Evolutionary conservation across 2,329 filamentous ascomycete genomes (phyloP).

Genomic region (Teratosphaeria pseudoeucalypti): DNA sequence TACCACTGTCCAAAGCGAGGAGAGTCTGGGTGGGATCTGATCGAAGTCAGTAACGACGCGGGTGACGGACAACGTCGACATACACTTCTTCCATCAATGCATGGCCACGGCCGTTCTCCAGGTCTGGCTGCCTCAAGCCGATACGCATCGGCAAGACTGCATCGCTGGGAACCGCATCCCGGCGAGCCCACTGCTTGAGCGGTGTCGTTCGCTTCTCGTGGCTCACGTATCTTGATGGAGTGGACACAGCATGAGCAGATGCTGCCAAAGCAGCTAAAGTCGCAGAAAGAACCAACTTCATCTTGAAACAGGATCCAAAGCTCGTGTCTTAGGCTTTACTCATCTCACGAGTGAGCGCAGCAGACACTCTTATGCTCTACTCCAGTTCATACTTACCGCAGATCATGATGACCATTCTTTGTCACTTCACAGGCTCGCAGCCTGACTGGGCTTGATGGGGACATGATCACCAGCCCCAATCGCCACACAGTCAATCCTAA

Average conservation of each 20-base stretch:
- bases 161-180: slow-evolving; percentile 14
- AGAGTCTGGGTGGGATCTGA: background rate
- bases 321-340: background rate
- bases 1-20: slow-evolving; percentile 22
- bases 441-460: background rate
- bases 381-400: background rate
- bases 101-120: slow-evolving; percentile 20
- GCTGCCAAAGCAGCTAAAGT: background rate
- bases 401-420: background rate
- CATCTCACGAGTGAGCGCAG: background rate
- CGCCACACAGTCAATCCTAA: background rate
- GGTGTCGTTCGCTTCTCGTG: slow-evolving; percentile 21
- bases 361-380: background rate
- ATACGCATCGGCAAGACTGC: slow-evolving; percentile 25
- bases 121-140: slow-evolving; percentile 23
- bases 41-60: background rate
- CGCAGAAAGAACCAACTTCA: background rate
- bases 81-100: slow-evolving; percentile 29
- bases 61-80: slow-evolving; percentile 30
- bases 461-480: background rate
- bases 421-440: background rate
- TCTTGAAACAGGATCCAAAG: background rate
- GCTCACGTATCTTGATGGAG: slow-evolving; percentile 12
- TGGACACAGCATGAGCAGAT: background rate
- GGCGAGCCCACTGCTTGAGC: slow-evolving; percentile 12